Conservation (phyloP, 306 rosid species). For the Chamaecrista fasciculata region DNA sequence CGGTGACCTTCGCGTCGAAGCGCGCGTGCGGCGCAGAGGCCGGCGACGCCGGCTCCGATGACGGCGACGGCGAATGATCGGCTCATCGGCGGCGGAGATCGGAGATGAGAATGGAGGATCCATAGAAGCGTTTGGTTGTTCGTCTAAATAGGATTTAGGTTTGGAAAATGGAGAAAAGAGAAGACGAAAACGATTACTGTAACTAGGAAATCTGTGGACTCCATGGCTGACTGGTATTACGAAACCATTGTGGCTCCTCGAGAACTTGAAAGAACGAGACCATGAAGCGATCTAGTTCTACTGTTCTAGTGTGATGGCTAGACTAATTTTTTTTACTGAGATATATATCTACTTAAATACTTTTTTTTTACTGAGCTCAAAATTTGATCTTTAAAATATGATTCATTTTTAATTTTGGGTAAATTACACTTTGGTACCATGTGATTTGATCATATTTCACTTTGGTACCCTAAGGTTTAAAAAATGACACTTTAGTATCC, state of each 20-base stretch:
- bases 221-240: neutral
- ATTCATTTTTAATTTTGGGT: too few relatives aligned
- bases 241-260: neutral
- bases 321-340: too few relatives aligned
- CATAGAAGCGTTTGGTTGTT: neutral
- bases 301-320: too few relatives aligned
- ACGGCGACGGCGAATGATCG: conserved; percentile 30
- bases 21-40: conserved; percentile 32
- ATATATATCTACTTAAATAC: too few relatives aligned
- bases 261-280: too few relatives aligned
- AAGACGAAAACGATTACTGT: neutral
- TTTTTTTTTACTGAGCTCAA: too few relatives aligned
- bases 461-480: too few relatives aligned
- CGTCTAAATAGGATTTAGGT: neutral
- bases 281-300: too few relatives aligned
- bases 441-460: too few relatives aligned
- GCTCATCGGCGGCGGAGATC: neutral
- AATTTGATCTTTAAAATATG: too few relatives aligned
- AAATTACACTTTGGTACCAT: too few relatives aligned
- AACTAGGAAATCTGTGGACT: neutral
- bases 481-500: too few relatives aligned
- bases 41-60: conserved; percentile 38
- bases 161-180: neutral
- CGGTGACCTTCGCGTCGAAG: conserved; percentile 27
- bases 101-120: neutral